These are phyloP conservation scores for Pyrenophora graminea DNA, from an alignment of 2,329 filamentous ascomycete species.

Conservation along the genomic window DNA sequence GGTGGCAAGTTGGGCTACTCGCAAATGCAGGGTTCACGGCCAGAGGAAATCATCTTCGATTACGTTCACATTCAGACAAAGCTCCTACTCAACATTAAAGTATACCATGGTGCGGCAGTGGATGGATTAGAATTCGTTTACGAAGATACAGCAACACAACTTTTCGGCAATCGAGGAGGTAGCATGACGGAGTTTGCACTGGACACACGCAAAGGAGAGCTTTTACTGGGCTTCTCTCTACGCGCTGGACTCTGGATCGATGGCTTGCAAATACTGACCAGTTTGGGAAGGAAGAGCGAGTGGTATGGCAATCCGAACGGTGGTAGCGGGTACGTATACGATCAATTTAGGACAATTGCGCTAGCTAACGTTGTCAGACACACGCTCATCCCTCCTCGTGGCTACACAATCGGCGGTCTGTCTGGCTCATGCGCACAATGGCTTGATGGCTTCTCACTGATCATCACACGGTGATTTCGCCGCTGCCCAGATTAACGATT, in stretches of 20 bases:
- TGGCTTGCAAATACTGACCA: conserved; percentile 87
- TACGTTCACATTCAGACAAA: conserved; percentile 67
- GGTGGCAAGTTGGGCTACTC: conserved; percentile 75
- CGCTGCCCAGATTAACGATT: background rate
- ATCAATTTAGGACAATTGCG: conserved; percentile 10
- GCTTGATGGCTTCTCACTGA: conserved; percentile 83
- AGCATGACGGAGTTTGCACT: conserved; percentile 75
- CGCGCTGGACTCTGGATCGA: conserved; percentile 83
- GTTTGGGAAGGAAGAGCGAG: conserved; percentile 80
- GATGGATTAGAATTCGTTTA: conserved; percentile 93
- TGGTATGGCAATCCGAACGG: conserved; percentile 81
- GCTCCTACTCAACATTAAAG: conserved; percentile 72
- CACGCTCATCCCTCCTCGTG: conserved; percentile 84
- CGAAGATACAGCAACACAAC: conserved; percentile 79
- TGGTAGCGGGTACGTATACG: conserved; percentile 75
- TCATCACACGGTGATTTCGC: conserved; percentile 68
- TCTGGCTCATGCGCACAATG: conserved; percentile 79
- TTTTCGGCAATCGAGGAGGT: conserved; percentile 82
- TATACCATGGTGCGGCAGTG: conserved; percentile 77
- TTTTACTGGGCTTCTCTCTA: conserved; percentile 83
- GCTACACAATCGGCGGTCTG: conserved; percentile 86
- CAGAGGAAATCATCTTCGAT: conserved; percentile 74
- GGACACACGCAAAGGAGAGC: conserved; percentile 83
- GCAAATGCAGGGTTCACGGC: conserved; percentile 69
- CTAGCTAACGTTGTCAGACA: conserved; percentile 61